Evolutionary conservation across 2,329 filamentous ascomycete genomes (phyloP).

Genomic region (Aspergillus ustus): DNA sequence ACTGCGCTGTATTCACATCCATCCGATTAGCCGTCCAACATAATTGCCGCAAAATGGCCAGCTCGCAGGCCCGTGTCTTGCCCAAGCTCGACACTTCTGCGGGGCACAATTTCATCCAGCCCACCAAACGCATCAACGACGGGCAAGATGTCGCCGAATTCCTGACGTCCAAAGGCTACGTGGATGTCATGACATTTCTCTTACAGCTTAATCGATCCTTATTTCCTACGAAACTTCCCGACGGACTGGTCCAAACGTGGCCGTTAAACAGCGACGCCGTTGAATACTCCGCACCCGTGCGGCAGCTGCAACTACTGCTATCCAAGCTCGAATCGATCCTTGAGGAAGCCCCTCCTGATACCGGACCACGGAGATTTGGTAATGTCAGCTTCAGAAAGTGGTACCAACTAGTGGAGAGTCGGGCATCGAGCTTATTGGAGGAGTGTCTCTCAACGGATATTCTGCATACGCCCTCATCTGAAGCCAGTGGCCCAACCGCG

Average conservation of each 20-base stretch:
- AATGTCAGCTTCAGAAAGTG: conserved; percentile 90
- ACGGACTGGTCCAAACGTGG: conserved; percentile 56
- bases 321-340: conserved; percentile 68
- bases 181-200: conserved; percentile 83
- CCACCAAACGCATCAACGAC: conserved; percentile 82
- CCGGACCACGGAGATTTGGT: conserved; percentile 85
- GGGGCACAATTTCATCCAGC: conserved; percentile 66
- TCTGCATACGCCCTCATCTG: conserved; percentile 37
- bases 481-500: conserved; percentile 50
- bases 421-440: conserved; percentile 60
- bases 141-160: conserved; percentile 81
- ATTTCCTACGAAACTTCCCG: conserved; percentile 66
- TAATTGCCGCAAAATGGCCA: conserved; percentile 15
- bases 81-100: conserved; percentile 52
- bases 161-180: conserved; percentile 79
- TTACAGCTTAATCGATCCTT: conserved; percentile 88
- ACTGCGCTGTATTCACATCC: neutral
- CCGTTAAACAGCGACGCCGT: conserved; percentile 45
- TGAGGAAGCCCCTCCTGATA: conserved; percentile 79
- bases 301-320: conserved; percentile 69
- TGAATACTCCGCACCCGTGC: conserved; percentile 62
- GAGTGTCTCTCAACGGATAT: conserved; percentile 60
- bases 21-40: neutral
- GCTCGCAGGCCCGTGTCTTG: conserved; percentile 42
- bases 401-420: conserved; percentile 70